Base-by-base conservation (phyloP, 2,329 filamentous ascomycete genomes). In the Cladophialophora carrionii region DNA sequence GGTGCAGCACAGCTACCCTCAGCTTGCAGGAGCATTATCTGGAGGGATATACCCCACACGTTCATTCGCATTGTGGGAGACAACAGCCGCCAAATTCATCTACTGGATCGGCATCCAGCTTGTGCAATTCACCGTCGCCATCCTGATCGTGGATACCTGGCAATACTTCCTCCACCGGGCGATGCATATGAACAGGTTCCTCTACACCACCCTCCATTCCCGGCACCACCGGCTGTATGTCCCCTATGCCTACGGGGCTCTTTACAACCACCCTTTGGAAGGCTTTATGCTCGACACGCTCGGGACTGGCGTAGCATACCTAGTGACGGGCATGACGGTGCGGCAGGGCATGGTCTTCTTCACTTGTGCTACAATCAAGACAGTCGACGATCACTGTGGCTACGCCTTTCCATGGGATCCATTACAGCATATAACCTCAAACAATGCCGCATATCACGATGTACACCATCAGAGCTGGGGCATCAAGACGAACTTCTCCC, bases 391-490 rank as follows among this genome's bases (percentile, higher is more conserved):
- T 75, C 95, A 99, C 80, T 97, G 94, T 78, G 95, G 95, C 70
- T 99, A 98, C 75, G 84, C 87, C n/a, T 88, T 99, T 67, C 95
- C 95, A 1, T 98, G 90, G 87, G 95, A 99, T 77, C 94, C 94
- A 1, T 82, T 98, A 61, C 93, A 97, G 82, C 88, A 90, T 75
- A 84, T 98, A 67, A 96, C 93, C 52, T 90, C 90, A 76, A 98
- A 99, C 83, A 97, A 98, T 72, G 94, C 95, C 29, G 89, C 88
- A 41, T 99, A 98, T 78, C 95, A 99, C 75, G 95, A 99, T 75
- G 94, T 99, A 65, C 95, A 99, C 79, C 95, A 99, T 80, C 95
- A 99, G 79, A 96, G 91, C 78, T 98, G 94, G 93, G 95, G 95
- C 63, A 96, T 99, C 84, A 99, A 98, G 74, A 82, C 79, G 57